Evolutionary conservation across 371 early-diverging fungal genomes (phyloP).

Genomic region (Lichtheimia corymbifera): DNA sequence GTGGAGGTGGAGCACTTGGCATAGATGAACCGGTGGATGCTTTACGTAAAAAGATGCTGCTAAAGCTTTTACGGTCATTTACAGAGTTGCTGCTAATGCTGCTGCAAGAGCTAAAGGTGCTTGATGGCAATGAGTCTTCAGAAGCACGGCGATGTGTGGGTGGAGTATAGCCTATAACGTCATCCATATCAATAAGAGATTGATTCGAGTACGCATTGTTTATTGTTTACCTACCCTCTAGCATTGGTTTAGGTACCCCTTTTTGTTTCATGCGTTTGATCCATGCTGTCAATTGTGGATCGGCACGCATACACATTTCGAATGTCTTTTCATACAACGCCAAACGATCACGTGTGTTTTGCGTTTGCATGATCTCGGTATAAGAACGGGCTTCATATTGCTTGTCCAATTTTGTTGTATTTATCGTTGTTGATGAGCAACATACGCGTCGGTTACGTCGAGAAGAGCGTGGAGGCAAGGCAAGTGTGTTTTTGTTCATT

Average conservation of each 20-base stretch:
- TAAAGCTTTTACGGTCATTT: constrained; percentile 1
- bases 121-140: neutral
- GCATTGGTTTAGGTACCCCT: constrained; percentile 26
- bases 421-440: neutral
- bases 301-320: constrained; percentile 34
- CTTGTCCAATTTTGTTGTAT: constrained; percentile 9
- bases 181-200: neutral
- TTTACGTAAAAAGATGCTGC: constrained; percentile 11
- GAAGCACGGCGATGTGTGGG: neutral
- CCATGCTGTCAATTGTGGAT: constrained; percentile 31
- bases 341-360: constrained; percentile 30
- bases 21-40: constrained; percentile 3
- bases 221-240: constrained; percentile 16
- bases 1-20: neutral
- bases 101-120: neutral
- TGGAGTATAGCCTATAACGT: neutral
- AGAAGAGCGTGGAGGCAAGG: constrained; percentile 14
- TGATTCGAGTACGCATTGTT: neutral
- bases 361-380: constrained; percentile 41
- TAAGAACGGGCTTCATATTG: constrained; percentile 32
- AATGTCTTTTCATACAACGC: constrained; percentile 39
- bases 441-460: constrained; percentile 11
- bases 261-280: constrained; percentile 17
- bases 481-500: neutral
- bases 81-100: neutral